Evolutionary conservation across 1,139 yeast genomes (phyloP).

Genomic region (Yamadazyma dushanensis): DNA sequence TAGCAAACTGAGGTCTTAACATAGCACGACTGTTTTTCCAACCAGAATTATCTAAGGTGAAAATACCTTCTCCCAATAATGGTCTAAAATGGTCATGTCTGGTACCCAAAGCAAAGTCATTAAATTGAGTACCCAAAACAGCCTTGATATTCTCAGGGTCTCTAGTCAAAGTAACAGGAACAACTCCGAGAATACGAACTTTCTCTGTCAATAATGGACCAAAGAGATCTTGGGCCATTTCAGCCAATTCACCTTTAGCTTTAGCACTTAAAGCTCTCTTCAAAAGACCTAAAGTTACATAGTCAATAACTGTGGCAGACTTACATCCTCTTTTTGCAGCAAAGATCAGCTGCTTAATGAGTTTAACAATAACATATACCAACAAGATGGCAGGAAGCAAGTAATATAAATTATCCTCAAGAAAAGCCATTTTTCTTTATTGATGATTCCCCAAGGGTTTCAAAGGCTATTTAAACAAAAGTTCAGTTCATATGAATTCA

Average conservation of each 20-base stretch:
- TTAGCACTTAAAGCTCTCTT: constrained; percentile 20
- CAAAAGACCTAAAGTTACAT: constrained; percentile 19
- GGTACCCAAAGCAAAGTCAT: constrained; percentile 51
- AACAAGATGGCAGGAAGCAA: constrained; percentile 12
- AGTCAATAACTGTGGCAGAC: constrained; percentile 44
- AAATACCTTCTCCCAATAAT: constrained; percentile 57
- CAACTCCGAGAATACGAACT: constrained; percentile 50
- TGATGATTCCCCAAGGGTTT: too few relatives aligned
- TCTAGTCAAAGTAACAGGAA: constrained; percentile 28
- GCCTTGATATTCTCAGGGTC: constrained; percentile 46
- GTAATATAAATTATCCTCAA: constrained; percentile 1
- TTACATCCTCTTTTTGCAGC: constrained; percentile 57
- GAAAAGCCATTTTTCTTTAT: not conserved
- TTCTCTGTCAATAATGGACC: constrained; percentile 15
- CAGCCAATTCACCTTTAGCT: constrained; percentile 26
- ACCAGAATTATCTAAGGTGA: constrained; percentile 54
- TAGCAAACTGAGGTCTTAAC: constrained; percentile 59
- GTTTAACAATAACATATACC: constrained; percentile 5
- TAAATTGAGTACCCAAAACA: constrained; percentile 44
- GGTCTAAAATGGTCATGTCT: constrained; percentile 46
- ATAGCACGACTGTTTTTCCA: constrained; percentile 61
- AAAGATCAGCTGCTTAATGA: constrained; percentile 22
- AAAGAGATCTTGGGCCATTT: constrained; percentile 19
- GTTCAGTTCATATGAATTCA: too few relatives aligned
- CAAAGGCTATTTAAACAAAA: too few relatives aligned